Evolutionary conservation across 2,329 filamentous ascomycete species (phyloP).

Genomic region (Samsoniella hepiali): DNA sequence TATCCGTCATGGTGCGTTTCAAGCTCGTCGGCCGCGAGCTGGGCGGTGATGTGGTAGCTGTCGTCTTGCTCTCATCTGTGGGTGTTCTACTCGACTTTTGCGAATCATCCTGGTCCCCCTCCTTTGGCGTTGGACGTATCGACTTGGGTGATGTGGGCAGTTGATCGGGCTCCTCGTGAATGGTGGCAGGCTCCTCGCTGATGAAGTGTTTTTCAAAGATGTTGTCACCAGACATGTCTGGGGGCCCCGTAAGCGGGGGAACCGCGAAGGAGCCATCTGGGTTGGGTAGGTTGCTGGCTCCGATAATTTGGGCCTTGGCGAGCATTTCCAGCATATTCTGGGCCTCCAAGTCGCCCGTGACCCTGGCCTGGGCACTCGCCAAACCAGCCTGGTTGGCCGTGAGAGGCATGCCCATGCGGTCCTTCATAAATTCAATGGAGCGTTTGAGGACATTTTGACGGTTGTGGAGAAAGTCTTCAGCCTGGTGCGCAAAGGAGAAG

Average conservation of each 20-base stretch:
- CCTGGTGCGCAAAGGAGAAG: conserved; percentile 95
- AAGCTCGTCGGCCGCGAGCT: conserved; percentile 61
- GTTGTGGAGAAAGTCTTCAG: conserved; percentile 85
- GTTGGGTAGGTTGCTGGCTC: conserved; percentile 59
- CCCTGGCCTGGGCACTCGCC: conserved; percentile 77
- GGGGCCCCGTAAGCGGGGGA: conserved; percentile 75
- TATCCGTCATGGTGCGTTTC: conserved; percentile 86
- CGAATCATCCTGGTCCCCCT: conserved; percentile 33
- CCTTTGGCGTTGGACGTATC: conserved; percentile 20
- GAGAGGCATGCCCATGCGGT: conserved; percentile 76
- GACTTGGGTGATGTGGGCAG: conserved; percentile 23
- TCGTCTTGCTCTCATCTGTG: conserved; percentile 55
- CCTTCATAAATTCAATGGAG: conserved; percentile 94
- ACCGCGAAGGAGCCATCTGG: conserved; percentile 39
- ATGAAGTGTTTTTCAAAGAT: conserved; percentile 81
- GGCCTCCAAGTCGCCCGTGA: conserved; percentile 78
- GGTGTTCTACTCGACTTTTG: conserved; percentile 52
- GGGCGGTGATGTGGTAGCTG: conserved; percentile 48
- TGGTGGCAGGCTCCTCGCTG: conserved; percentile 46
- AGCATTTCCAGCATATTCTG: conserved; percentile 90
- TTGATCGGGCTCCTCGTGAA: conserved; percentile 21
- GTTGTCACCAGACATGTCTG: conserved; percentile 69
- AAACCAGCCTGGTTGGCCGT: conserved; percentile 68
- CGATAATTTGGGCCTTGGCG: conserved; percentile 75
- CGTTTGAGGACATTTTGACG: conserved; percentile 90